Conservation (phyloP, 2,329 filamentous ascomycete species). For the Huntiella decipiens region DNA sequence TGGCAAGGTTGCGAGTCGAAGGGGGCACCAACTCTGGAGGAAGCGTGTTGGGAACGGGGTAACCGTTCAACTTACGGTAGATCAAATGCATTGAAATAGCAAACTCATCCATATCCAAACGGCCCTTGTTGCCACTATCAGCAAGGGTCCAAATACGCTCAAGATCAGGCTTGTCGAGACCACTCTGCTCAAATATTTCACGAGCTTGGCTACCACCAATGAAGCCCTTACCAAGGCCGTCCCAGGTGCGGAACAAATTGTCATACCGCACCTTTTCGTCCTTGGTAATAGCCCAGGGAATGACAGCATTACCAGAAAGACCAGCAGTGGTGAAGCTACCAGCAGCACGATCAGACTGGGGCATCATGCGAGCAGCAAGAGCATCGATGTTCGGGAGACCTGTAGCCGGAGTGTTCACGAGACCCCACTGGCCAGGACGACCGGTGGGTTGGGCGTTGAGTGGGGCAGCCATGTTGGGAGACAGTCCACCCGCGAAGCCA, state of each 20-base stretch:
- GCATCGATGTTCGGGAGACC: conserved; percentile 89
- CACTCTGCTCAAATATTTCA: conserved; percentile 93
- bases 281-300: conserved; percentile 97
- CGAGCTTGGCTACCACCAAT: conserved; percentile 86
- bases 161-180: conserved; percentile 72
- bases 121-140: conserved; percentile 83
- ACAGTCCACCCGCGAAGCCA: conserved; percentile 35
- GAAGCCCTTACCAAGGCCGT: conserved; percentile 80
- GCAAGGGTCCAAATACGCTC: conserved; percentile 90
- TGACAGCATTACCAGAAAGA: conserved; percentile 79
- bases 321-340: conserved; percentile 69
- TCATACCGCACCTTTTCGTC: conserved; percentile 97
- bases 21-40: conserved; percentile 87
- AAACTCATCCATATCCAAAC: conserved; percentile 90
- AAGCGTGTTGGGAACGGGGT: conserved; percentile 70
- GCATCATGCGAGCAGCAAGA: conserved; percentile 89
- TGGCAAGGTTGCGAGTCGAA: conserved; percentile 80
- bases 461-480: conserved; percentile 45
- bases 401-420: conserved; percentile 79
- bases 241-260: conserved; percentile 87
- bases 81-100: conserved; percentile 98
- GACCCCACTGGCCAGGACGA: conserved; percentile 86
- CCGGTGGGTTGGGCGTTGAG: conserved; percentile 91
- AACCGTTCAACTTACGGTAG: conserved; percentile 90
- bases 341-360: conserved; percentile 75